Evolutionary conservation across 2,329 filamentous ascomycete species (phyloP), one percentile per base, ranked within the genome.

Genomic region (Atkinsonella hypoxylon): DNA sequence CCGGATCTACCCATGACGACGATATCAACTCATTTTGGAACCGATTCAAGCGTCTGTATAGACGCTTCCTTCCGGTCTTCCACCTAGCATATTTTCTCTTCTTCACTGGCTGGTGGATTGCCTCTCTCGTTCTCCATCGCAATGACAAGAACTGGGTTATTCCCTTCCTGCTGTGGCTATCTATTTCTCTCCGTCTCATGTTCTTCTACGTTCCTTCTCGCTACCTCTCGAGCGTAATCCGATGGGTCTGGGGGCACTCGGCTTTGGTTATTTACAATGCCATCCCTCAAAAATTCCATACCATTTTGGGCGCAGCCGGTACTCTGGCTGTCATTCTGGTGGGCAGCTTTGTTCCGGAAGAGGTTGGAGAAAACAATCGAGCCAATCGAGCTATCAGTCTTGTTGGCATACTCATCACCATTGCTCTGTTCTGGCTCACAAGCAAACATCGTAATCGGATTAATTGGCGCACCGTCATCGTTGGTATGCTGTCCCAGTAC

Each of bases 401-500:
- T 12, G 85, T 93, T 53, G 89, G 90, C 22, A 72, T 95, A 17
- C 58, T 77, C 4, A 77, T 95, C 51, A 83, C 91, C 65, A 71
- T 95, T 56, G 70, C 68, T 51, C 51, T 66, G 1, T 80, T 95
- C 57, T 93, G 78, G 67, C 61, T 62, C 13, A 93, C 87, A 1
- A 95, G 89, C 40, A 77, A 72, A 52, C 76, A 89, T 65, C 79
- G 85, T 57, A 80, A 63, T 51, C 64, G 61, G 36, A 73, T 85
- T 57, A 77, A 81, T 56, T 89, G 83, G 84, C 83, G 86, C 61
- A 87, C 86, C 1, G 85, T 96, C 58, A 87, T 95, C 54, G 87
- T 86, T 38, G 90, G 90, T 53, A 93, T 95, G 84, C 73, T 95
- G 41, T 75, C 83, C 11, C 90, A 96, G 67, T 96, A 90, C 69